Conservation (phyloP, 441 rosid species). For the Euphorbia neoarborescens region DNA sequence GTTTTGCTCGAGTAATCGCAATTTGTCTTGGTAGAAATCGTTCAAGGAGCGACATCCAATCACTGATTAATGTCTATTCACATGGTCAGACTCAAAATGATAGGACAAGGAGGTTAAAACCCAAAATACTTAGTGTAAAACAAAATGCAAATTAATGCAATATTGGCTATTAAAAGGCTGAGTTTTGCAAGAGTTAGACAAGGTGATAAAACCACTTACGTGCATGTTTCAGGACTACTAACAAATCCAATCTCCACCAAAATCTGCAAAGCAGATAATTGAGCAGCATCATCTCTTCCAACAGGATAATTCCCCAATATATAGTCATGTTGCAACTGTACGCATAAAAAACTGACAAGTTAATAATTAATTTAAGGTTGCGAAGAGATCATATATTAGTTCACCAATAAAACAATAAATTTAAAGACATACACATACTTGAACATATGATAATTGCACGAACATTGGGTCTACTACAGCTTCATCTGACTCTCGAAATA, state of each 20-base stretch:
- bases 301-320: constrained; percentile 92
- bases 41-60: constrained; percentile 85
- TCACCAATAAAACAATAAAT: no score
- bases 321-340: constrained; percentile 96
- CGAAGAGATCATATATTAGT: constrained; percentile 1
- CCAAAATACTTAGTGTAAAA: not conserved
- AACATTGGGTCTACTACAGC: constrained; percentile 91
- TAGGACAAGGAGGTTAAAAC: constrained; percentile 13
- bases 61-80: constrained; percentile 38
- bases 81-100: constrained; percentile 20
- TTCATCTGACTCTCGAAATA: constrained; percentile 97
- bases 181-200: constrained; percentile 10
- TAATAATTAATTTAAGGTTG: not conserved
- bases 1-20: constrained; percentile 89
- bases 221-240: constrained; percentile 83
- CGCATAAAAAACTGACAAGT: constrained; percentile 26
- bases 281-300: constrained; percentile 99
- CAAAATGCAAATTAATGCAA: not conserved
- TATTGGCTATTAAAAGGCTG: constrained; percentile 4
- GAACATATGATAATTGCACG: constrained; percentile 89
- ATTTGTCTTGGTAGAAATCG: constrained; percentile 87
- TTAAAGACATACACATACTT: constrained; percentile 42
- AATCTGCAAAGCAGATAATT: constrained; percentile 90
- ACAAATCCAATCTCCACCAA: constrained; percentile 88
- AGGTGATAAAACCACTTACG: constrained; percentile 42